These are phyloP conservation scores for Tolypocladium amazonense DNA, from an alignment of 2,329 filamentous ascomycete genomes.

Conservation along the genomic window DNA sequence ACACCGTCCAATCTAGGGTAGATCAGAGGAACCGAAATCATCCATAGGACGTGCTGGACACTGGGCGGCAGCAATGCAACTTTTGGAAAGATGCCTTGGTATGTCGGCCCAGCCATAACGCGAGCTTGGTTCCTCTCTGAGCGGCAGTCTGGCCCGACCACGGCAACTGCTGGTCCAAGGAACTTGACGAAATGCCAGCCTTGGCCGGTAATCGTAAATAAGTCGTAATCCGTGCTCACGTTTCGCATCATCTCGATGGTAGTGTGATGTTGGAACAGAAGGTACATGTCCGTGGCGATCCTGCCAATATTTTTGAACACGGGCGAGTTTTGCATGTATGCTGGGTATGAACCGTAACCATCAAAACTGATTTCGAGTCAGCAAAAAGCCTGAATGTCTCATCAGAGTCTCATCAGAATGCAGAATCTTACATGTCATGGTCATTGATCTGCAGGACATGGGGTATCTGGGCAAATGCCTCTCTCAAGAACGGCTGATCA, in stretches of 20 bases:
- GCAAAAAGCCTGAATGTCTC: neutral
- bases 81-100: slow-evolving; percentile 95
- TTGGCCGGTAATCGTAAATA: slow-evolving; percentile 94
- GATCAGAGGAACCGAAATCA: slow-evolving; percentile 81
- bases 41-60: slow-evolving; percentile 95
- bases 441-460: slow-evolving; percentile 90
- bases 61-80: slow-evolving; percentile 81
- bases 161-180: slow-evolving; percentile 79
- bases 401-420: too few species aligned
- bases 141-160: slow-evolving; percentile 82
- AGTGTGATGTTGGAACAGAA: slow-evolving; percentile 96
- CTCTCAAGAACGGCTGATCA: slow-evolving; percentile 86
- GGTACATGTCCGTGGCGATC: slow-evolving; percentile 93
- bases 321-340: slow-evolving; percentile 95
- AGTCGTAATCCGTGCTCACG: slow-evolving; percentile 74
- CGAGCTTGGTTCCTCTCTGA: slow-evolving; percentile 85
- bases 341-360: slow-evolving; percentile 91
- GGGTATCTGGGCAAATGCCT: slow-evolving; percentile 95
- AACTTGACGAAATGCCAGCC: slow-evolving; percentile 99
- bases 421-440: slow-evolving; percentile 78
- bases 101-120: slow-evolving; percentile 91
- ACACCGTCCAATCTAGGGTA: slow-evolving; percentile 89
- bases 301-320: slow-evolving; percentile 98
- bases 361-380: slow-evolving; percentile 57
- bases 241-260: slow-evolving; percentile 88